Evolutionary conservation across 2,329 filamentous ascomycete genomes (phyloP), one percentile per base, ranked within the genome.

Genomic region (Pleomassaria siparia): DNA sequence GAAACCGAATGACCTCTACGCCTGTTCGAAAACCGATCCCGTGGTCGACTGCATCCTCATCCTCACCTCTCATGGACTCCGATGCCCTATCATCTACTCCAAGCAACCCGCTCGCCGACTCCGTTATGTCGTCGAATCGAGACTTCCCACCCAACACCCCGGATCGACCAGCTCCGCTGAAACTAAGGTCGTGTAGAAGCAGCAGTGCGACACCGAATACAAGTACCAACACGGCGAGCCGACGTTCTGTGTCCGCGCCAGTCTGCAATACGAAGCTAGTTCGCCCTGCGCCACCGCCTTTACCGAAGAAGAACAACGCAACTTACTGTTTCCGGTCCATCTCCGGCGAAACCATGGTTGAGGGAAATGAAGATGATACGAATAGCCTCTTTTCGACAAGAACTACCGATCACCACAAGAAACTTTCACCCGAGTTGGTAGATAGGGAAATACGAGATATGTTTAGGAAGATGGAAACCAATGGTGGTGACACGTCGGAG

Each of bases 151-250:
- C 24, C 5, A 26, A 16, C 18, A 16, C 60, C 8, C 64, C 64
- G 0, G 64, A 66, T 25, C 60, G 64, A 20, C 63, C 64, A 8
- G 55, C 55, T 3, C 63, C 64, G 2, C 53, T 66, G 0, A 60
- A 50, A 6, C 41, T 62, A 16, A 50, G 46, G 40, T 51, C 55
- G 5, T 44, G 50, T 0, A 41, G n/a, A n/a, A n/a, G 44, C 24
- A 58, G 56, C 7, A 50, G 39, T 8, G 43, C 33, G n/a, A 40
- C 40, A 4, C 51, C 39, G 18, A 32, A 25, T 8, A 37, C 46
- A 20, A 33, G 35, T 2, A 16, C 44, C 4, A 18, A 29, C n/a
- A n/a, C n/a, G n/a, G n/a, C n/a, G n/a, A n/a, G n/a, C n/a, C n/a
- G n/a, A 5, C 51, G 54, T 24, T 56, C 59, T 1, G 32, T 54